phyloP scores from a whole-genome alignment of 2,329 filamentous ascomycete genomes.

The Aspergillus sp. region DNA sequence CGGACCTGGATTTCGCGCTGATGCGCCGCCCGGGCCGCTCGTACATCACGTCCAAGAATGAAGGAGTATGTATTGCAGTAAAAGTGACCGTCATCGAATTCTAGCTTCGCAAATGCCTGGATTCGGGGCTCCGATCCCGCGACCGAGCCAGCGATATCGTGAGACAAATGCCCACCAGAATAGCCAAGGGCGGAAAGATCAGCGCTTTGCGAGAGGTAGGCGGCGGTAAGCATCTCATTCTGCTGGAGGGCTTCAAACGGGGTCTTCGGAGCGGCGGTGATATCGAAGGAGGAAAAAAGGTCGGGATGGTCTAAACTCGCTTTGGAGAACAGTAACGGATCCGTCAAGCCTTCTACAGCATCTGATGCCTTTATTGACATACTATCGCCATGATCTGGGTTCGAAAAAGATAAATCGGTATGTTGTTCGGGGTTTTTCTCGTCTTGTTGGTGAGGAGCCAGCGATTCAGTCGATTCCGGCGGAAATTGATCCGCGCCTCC shows the following conservation, averaged over 20 bases:
- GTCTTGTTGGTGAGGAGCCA: slow-evolving; percentile 10
- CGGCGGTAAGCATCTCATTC: slow-evolving; percentile 42
- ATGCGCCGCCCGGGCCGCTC: slow-evolving; percentile 51
- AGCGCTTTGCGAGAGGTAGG: slow-evolving; percentile 40
- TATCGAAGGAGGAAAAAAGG: slow-evolving; percentile 39
- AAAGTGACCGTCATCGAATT: slow-evolving; percentile 66
- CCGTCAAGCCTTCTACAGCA: slow-evolving; percentile 33
- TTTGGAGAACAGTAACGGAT: slow-evolving; percentile 37
- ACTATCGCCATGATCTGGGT: slow-evolving; percentile 12
- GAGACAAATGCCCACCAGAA: slow-evolving; percentile 25
- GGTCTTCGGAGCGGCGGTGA: slow-evolving; percentile 33
- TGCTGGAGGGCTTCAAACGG: slow-evolving; percentile 42
- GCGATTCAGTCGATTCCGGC: not conserved
- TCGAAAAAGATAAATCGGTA: slow-evolving; percentile 13
- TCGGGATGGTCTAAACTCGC: slow-evolving; percentile 33
- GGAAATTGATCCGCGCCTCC: slow-evolving; percentile 17
- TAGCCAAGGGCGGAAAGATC: slow-evolving; percentile 40
- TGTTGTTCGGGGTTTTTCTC: slow-evolving; percentile 16
- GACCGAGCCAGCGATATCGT: slow-evolving; percentile 38
- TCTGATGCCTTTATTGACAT: slow-evolving; percentile 21
- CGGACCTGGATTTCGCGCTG: slow-evolving; percentile 46
- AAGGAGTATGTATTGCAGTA: slow-evolving; percentile 66
- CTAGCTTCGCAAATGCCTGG: slow-evolving; percentile 64
- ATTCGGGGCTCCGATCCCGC: slow-evolving; percentile 49
- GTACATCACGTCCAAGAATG: slow-evolving; percentile 63